A percentile compares a stretch with the other conserved stretches of the same genome.
phyloP scores from a whole-genome alignment of 2,329 filamentous ascomycete species.

The Penicillium sp. region DNA sequence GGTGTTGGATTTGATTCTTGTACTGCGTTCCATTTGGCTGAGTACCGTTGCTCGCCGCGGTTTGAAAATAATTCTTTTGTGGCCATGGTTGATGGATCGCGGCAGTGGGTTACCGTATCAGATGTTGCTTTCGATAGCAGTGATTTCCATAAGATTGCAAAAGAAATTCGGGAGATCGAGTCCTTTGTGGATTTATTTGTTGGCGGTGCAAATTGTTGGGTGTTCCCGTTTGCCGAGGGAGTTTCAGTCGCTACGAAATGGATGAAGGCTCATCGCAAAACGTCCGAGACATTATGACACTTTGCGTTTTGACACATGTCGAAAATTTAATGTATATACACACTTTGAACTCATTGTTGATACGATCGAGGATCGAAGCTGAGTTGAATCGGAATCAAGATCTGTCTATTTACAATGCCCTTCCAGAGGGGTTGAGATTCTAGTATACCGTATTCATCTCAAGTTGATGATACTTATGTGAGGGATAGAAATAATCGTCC shows the following conservation, averaged over 20 bases:
- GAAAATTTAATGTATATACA: neutral
- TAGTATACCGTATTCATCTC: constrained; percentile 15
- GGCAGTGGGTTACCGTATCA: constrained; percentile 1
- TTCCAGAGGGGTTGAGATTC: neutral
- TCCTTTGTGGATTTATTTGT: neutral
- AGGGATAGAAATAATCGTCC: constrained; percentile 9
- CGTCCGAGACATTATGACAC: neutral
- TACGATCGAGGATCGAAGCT: neutral
- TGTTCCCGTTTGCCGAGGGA: neutral
- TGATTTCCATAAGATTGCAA: neutral
- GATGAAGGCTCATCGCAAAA: neutral
- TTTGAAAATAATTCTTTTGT: neutral
- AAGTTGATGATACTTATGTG: constrained; percentile 20
- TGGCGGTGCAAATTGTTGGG: neutral
- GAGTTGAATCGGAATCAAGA: neutral
- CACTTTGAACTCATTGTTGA: neutral
- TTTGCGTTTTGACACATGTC: neutral
- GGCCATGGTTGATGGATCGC: neutral
- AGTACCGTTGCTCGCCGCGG: neutral
- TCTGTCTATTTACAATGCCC: constrained; percentile 1
- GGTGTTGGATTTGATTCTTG: neutral
- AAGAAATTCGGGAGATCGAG: neutral
- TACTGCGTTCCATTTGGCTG: constrained; percentile 7
- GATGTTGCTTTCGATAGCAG: neutral
- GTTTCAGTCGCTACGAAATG: neutral